Conservation (phyloP, 2,329 filamentous ascomycete genomes). For the Stemphylium vesicarium region DNA sequence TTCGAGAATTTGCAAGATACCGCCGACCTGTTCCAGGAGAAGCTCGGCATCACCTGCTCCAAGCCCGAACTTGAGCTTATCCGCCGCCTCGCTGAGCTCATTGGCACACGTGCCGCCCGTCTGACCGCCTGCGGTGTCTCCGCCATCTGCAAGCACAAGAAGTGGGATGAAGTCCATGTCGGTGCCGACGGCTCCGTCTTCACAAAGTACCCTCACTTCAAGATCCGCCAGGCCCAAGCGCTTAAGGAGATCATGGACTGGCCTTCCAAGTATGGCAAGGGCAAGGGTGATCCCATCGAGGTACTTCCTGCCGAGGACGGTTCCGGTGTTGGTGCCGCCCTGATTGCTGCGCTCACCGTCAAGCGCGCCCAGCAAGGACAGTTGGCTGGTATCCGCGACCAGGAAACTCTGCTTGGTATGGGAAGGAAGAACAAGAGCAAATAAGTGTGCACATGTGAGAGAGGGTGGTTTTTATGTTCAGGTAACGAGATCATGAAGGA, state of each 20-base stretch:
- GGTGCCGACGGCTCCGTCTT: constrained; percentile 97
- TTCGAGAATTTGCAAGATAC: constrained; percentile 96
- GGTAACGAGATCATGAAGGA: background rate
- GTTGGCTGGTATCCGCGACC: constrained; percentile 63
- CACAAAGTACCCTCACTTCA: constrained; percentile 99
- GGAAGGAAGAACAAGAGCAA: constrained; percentile 18
- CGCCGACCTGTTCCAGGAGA: constrained; percentile 77
- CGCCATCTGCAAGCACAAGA: constrained; percentile 96
- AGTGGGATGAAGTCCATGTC: constrained; percentile 85
- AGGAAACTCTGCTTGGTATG: constrained; percentile 51
- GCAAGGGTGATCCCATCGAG: constrained; percentile 72
- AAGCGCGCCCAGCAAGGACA: constrained; percentile 68
- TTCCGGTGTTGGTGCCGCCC: constrained; percentile 91
- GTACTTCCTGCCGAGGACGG: constrained; percentile 92
- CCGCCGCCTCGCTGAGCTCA: constrained; percentile 87
- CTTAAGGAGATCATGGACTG: constrained; percentile 96
- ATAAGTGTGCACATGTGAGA: background rate
- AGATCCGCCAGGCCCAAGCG: constrained; percentile 85
- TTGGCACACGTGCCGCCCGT: constrained; percentile 91
- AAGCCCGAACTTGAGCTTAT: constrained; percentile 86
- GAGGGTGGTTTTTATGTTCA: background rate
- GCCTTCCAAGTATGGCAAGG: constrained; percentile 77
- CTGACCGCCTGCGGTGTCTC: constrained; percentile 94
- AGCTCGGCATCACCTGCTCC: constrained; percentile 73
- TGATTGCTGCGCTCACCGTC: constrained; percentile 80